These are phyloP conservation scores for Pleurotus pulmonarius DNA, from an alignment of 768 basidiomycete genomes.

Conservation along the genomic window DNA sequence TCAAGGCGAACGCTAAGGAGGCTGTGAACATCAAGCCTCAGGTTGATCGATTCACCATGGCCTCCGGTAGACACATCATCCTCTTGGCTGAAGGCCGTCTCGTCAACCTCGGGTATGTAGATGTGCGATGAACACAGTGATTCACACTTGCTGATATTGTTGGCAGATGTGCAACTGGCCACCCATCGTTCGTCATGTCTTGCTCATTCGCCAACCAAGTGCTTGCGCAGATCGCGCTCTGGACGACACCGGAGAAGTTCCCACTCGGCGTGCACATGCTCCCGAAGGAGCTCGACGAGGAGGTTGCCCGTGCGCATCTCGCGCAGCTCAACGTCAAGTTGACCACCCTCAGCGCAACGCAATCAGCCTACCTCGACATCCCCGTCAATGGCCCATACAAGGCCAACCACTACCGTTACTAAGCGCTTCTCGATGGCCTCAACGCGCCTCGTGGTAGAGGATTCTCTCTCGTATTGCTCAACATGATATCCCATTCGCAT, in stretches of 20 bases:
- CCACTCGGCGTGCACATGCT: constrained; percentile 97
- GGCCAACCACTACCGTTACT: constrained; percentile 45
- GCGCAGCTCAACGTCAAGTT: constrained; percentile 91
- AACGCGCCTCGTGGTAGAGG: constrained; percentile 56
- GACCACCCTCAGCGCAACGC: constrained; percentile 65
- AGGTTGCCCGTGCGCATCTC: constrained; percentile 96
- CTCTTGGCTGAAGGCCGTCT: constrained; percentile 98
- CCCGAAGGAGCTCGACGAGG: constrained; percentile 98
- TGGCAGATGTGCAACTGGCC: constrained; percentile 90
- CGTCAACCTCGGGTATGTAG: constrained; percentile 88
- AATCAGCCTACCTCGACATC: constrained; percentile 91
- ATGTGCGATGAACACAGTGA: too few species aligned
- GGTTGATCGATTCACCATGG: constrained; percentile 96
- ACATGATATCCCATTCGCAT: too few species aligned
- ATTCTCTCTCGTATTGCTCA: too few species aligned
- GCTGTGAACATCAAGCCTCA: constrained; percentile 95
- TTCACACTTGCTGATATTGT: too few species aligned
- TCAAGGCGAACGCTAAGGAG: constrained; percentile 87
- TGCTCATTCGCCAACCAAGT: constrained; percentile 99
- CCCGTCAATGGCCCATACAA: constrained; percentile 73
- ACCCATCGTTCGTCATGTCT: constrained; percentile 99
- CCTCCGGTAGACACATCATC: constrained; percentile 90
- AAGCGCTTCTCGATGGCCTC: constrained; percentile 57
- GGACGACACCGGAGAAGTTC: constrained; percentile 91
- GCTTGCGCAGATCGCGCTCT: constrained; percentile 96